Evolutionary conservation across 306 rosid species (phyloP).

Genomic region (Vicia villosa): DNA sequence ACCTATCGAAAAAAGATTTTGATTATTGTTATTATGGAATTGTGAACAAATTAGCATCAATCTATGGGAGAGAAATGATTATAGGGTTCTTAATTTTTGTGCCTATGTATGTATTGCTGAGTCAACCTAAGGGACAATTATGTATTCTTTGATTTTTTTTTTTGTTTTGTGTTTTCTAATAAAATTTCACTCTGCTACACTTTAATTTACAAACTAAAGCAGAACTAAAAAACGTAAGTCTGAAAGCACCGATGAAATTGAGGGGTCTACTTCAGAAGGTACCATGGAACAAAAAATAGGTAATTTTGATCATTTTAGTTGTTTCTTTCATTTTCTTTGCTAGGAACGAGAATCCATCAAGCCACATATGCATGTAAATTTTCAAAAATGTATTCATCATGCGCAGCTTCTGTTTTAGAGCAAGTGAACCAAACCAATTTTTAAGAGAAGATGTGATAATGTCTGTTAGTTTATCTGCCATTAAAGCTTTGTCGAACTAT

Average conservation of each 20-base stretch:
- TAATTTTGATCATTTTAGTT: conserved; percentile 18
- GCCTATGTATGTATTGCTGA: neutral
- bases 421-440: conserved; percentile 24
- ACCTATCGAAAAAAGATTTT: neutral
- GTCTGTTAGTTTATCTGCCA: conserved; percentile 17
- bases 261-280: conserved; percentile 47
- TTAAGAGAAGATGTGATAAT: neutral
- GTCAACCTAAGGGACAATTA: conserved; percentile 2
- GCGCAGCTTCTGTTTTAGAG: neutral
- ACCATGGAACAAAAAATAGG: conserved; percentile 5
- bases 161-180: conserved; percentile 1
- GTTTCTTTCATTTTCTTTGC: neutral
- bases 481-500: neutral
- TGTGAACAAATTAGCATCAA: conserved; percentile 23
- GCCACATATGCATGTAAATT: neutral
- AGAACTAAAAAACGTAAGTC: conserved; percentile 61
- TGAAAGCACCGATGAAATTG: conserved; percentile 47
- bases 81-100: neutral
- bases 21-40: neutral
- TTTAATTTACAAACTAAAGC: conserved; percentile 34
- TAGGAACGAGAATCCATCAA: neutral
- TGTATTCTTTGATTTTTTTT: conserved; percentile 2
- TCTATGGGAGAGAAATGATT: conserved; percentile 4
- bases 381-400: neutral
- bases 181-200: conserved; percentile 1